Conservation (phyloP, 768 basidiomycete genomes). For the Pleurotus platypus region DNA sequence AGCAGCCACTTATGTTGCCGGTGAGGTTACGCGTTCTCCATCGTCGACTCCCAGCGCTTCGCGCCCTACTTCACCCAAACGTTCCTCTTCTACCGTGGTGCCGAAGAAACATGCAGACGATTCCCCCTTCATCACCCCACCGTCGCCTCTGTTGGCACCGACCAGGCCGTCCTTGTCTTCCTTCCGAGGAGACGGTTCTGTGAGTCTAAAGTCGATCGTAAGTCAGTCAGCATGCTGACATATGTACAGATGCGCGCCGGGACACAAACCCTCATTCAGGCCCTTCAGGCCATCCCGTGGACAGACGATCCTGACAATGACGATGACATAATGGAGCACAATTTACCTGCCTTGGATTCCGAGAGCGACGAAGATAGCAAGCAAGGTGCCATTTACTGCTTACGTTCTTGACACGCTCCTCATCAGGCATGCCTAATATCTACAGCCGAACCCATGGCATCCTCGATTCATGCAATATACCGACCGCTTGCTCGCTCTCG, state of each 20-base stretch:
- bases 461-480: slow-evolving; percentile 87
- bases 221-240: slow-evolving; percentile 10
- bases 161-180: slow-evolving; percentile 44
- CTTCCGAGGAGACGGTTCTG: slow-evolving; percentile 70
- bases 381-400: slow-evolving; percentile 25
- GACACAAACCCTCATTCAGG: slow-evolving; percentile 87
- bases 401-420: background rate
- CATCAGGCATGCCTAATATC: background rate
- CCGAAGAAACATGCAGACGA: slow-evolving; percentile 33
- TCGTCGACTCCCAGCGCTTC: slow-evolving; percentile 29
- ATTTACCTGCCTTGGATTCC: slow-evolving; percentile 39
- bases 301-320: slow-evolving; percentile 65
- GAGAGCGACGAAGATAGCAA: slow-evolving; percentile 68
- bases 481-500: slow-evolving; percentile 73
- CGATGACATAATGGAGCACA: slow-evolving; percentile 49
- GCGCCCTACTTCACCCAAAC: slow-evolving; percentile 25
- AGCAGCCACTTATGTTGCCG: background rate
- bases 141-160: slow-evolving; percentile 52
- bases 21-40: slow-evolving; percentile 14
- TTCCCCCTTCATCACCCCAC: slow-evolving; percentile 71
- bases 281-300: slow-evolving; percentile 83
- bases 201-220: slow-evolving; percentile 29
- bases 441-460: slow-evolving; percentile 55
- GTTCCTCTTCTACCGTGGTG: slow-evolving; percentile 10
- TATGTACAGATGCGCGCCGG: slow-evolving; percentile 73